Conservation (phyloP, 1,284 basidiomycete species). For the Neonothopanus nambi region DNA sequence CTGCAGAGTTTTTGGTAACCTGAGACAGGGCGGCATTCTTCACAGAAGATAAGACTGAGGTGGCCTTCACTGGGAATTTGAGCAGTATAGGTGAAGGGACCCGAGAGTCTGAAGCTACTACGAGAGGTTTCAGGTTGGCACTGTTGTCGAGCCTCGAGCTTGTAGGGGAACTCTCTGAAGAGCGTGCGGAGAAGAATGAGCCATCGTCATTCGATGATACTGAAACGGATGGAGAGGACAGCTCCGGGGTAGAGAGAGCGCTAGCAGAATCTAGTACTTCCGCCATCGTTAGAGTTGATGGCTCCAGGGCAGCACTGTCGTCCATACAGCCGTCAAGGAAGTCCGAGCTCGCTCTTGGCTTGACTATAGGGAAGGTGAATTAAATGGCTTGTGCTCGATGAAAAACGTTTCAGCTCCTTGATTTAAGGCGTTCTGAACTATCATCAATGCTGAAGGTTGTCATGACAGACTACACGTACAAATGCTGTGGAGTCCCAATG, state of each 20-base stretch:
- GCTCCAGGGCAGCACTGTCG: no score
- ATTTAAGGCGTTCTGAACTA: no score
- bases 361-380: no score
- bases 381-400: no score
- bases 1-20: not conserved
- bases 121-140: not conserved
- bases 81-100: not conserved
- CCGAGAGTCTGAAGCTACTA: not conserved
- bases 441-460: no score
- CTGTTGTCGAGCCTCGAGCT: no score
- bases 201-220: slow-evolving; percentile 13
- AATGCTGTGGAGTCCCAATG: no score
- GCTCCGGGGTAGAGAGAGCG: slow-evolving; percentile 11
- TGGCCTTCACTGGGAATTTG: not conserved
- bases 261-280: not conserved
- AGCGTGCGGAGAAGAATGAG: slow-evolving; percentile 11
- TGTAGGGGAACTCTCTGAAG: not conserved
- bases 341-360: no score
- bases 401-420: no score
- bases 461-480: no score
- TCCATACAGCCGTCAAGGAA: no score
- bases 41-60: not conserved
- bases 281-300: not conserved
- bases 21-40: not conserved
- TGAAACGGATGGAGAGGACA: slow-evolving; percentile 10